Evolutionary conservation across 1,139 yeast genomes (phyloP).

Genomic region (Hyphopichia fennica): DNA sequence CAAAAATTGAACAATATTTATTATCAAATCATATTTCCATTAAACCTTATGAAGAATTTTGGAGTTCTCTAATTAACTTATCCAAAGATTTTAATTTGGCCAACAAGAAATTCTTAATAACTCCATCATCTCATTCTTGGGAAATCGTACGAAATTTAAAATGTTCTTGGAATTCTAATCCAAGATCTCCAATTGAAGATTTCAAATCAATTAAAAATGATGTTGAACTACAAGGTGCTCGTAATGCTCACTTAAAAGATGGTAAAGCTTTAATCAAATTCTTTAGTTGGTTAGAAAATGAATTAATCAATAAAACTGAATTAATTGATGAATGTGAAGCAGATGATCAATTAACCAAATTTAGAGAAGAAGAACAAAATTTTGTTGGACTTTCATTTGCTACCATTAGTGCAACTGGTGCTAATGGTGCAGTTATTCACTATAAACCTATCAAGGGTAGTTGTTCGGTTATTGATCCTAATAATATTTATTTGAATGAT

Average conservation of each 20-base stretch:
- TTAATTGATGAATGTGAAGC: conserved; percentile 79
- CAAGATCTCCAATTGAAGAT: conserved; percentile 62
- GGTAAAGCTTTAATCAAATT: conserved; percentile 79
- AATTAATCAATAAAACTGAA: conserved; percentile 52
- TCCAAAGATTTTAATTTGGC: conserved; percentile 43
- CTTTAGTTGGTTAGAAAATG: conserved; percentile 84
- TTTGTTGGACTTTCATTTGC: conserved; percentile 87
- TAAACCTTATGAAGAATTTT: conserved; percentile 55
- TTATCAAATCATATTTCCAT: conserved; percentile 42
- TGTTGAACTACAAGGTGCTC: conserved; percentile 74
- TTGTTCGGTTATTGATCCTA: conserved; percentile 69
- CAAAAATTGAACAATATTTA: conserved; percentile 33
- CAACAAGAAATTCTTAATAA: conserved; percentile 48
- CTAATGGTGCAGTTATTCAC: conserved; percentile 92
- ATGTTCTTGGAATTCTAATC: conserved; percentile 42
- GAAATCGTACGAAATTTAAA: conserved; percentile 62
- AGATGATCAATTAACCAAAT: conserved; percentile 63
- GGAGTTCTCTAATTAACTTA: conserved; percentile 48
- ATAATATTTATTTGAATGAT: conserved; percentile 81
- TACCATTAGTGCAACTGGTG: conserved; percentile 90
- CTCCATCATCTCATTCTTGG: conserved; percentile 75
- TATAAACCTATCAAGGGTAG: conserved; percentile 64
- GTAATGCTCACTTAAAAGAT: conserved; percentile 78
- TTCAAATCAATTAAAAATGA: conserved; percentile 79
- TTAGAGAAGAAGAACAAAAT: conserved; percentile 59